Evolutionary conservation across 2,329 filamentous ascomycete genomes (phyloP).

Genomic region (Colletotrichum cereale): DNA sequence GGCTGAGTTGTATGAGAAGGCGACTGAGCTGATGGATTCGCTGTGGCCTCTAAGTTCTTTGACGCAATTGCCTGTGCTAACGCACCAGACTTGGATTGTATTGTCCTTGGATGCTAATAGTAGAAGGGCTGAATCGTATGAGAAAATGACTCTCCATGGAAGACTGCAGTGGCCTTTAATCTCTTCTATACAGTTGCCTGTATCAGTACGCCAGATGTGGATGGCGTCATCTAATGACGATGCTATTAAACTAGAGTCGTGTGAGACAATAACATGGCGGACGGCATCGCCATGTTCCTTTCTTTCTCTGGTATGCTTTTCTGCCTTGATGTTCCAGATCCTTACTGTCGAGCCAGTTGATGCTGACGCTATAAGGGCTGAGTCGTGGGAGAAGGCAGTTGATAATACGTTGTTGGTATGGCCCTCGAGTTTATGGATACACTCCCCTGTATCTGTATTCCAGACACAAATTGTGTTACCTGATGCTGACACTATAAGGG

Average conservation of each 20-base stretch:
- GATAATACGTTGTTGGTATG: too few species aligned
- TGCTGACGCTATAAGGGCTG: background rate
- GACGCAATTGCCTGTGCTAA: too few species aligned
- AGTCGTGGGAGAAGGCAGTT: background rate
- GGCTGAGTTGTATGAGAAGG: background rate
- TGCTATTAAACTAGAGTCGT: too few species aligned
- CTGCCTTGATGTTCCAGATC: too few species aligned
- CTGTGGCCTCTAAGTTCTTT: background rate
- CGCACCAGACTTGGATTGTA: background rate
- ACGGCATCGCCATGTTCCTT: too few species aligned
- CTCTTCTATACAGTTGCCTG: background rate
- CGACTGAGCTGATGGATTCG: rapidly evolving
- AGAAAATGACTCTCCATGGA: background rate
- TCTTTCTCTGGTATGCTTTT: too few species aligned
- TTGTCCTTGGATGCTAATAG: background rate
- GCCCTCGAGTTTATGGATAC: too few species aligned
- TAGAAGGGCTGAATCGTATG: background rate
- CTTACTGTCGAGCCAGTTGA: too few species aligned
- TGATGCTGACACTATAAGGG: background rate
- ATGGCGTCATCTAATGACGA: background rate
- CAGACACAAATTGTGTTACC: too few species aligned
- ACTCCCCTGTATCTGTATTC: background rate
- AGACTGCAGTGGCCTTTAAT: background rate
- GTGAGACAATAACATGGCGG: too few species aligned
- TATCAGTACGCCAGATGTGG: background rate